Evolutionary conservation across 495 filamentous ascomycete species (phyloP).

Genomic region (Aspergillus egyptiacus): DNA sequence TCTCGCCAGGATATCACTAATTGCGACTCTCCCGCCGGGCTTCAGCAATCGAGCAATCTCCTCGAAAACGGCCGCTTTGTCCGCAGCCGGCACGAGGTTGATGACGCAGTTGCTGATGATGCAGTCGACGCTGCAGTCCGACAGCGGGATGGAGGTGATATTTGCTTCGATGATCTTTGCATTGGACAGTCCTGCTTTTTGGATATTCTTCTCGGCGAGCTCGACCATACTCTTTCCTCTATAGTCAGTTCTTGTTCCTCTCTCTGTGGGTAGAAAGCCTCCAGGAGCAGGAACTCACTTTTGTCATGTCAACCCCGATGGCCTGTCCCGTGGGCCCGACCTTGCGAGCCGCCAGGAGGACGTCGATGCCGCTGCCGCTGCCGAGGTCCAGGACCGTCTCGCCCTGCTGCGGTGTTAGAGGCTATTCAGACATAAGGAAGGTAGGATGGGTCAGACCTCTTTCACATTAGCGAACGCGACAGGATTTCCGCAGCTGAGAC

Average conservation of each 20-base stretch:
- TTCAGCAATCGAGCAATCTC: constrained; percentile 60
- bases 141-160: constrained; percentile 45
- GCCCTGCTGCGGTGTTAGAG: constrained; percentile 28
- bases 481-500: constrained; percentile 58
- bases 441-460: constrained; percentile 15
- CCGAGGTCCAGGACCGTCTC: constrained; percentile 58
- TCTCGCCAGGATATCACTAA: constrained; percentile 59
- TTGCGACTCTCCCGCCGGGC: constrained; percentile 54
- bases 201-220: constrained; percentile 33
- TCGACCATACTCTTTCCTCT: constrained; percentile 48
- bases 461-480: constrained; percentile 45
- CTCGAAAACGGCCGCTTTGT: constrained; percentile 49
- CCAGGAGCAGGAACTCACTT: constrained; percentile 27
- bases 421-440: not conserved
- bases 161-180: constrained; percentile 41
- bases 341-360: constrained; percentile 50
- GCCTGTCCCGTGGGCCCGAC: constrained; percentile 46
- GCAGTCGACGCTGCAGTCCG: constrained; percentile 40
- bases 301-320: constrained; percentile 60
- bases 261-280: not conserved
- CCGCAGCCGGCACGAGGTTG: constrained; percentile 14
- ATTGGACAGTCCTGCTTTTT: constrained; percentile 27
- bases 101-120: constrained; percentile 37
- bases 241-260: not conserved
- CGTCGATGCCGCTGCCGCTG: constrained; percentile 55